Evolutionary conservation across 129 eudicot species (phyloP), one percentile per base, ranked within the genome.

Genomic region (Pseudognaphalium luteoalbum): DNA sequence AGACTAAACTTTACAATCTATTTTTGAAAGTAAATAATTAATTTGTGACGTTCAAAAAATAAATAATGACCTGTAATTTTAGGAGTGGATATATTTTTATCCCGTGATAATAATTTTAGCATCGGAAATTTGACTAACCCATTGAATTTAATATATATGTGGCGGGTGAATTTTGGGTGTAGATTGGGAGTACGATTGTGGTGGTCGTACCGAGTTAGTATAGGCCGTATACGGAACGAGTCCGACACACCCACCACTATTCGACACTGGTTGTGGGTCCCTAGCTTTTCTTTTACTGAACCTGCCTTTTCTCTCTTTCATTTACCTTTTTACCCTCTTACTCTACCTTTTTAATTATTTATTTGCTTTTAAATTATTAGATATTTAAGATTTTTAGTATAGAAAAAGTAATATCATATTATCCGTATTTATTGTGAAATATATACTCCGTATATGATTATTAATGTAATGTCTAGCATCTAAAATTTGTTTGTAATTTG

Each of bases 161-260:
- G 59, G 59, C 5, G 59, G 59, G 19, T 54, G 21, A 59, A 25
- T 4, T 4, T 28, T 15, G 20, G 68, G 41, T 63, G 5, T 30
- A 28, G 39, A 21, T 28, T 67, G 6, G 8, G 22, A 29, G 28
- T 4, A 32, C 28, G 42, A 22, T 60, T 16, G 39, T 17, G 14
- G 32, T 20, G 76, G 76, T 42, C 35, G 60, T 35, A 73, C 21
- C 77, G 69, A 44, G 35, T 68, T 77, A 39, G 68, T 12, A 30
- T 3, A 65, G 67, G 68, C 83, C 83, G 78, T 79, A 79, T 79
- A 79, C 83, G 83, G 83, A 79, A 72, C 29, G 68, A 72, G 83
- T 79, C 83, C 78, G 83, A 79, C 78, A 79, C 67, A 52, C 51
- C 73, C 74, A 66, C 34, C 74, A 72, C 78, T 72, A 65, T 34